Evolutionary conservation across 2,329 filamentous ascomycete genomes (phyloP).

Genomic region (Neopestalotiopsis sp.): DNA sequence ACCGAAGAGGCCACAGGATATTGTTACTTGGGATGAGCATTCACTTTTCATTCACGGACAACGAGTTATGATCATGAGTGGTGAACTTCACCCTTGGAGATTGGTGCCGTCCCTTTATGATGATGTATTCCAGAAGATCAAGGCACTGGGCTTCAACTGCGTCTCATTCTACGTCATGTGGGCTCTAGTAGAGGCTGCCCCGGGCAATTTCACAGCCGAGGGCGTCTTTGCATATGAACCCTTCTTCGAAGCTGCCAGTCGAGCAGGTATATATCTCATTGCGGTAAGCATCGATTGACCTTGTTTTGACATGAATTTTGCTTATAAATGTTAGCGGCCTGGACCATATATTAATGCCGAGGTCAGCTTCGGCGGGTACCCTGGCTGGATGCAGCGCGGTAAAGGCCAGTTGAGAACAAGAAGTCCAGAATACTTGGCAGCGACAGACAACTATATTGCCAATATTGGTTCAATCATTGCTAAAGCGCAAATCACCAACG

Average conservation of each 20-base stretch:
- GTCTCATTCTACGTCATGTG: constrained; percentile 81
- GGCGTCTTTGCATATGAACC: constrained; percentile 74
- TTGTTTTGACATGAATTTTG: neutral
- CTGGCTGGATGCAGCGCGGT: constrained; percentile 77
- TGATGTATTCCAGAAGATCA: constrained; percentile 83
- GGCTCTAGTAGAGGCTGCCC: constrained; percentile 76
- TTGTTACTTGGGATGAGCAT: constrained; percentile 73
- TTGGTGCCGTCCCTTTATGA: constrained; percentile 47
- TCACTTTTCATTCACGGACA: constrained; percentile 75
- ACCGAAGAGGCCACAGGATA: neutral
- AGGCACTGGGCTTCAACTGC: constrained; percentile 77
- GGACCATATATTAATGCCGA: constrained; percentile 82
- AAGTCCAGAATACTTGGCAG: constrained; percentile 63
- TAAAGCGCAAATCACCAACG: constrained; percentile 78
- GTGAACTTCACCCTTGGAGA: constrained; percentile 74
- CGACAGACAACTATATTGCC: constrained; percentile 70
- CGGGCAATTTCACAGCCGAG: constrained; percentile 70
- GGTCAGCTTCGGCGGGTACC: constrained; percentile 75
- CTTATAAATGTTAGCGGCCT: constrained; percentile 44
- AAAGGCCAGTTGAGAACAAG: constrained; percentile 67
- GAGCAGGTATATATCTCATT: constrained; percentile 78
- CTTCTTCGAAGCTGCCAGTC: constrained; percentile 76
- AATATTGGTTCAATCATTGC: constrained; percentile 70
- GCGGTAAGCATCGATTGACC: constrained; percentile 44
- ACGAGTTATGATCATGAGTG: constrained; percentile 73